phyloP scores from a whole-genome alignment of 1,139 yeast genomes.

The Suhomyces maxii region DNA sequence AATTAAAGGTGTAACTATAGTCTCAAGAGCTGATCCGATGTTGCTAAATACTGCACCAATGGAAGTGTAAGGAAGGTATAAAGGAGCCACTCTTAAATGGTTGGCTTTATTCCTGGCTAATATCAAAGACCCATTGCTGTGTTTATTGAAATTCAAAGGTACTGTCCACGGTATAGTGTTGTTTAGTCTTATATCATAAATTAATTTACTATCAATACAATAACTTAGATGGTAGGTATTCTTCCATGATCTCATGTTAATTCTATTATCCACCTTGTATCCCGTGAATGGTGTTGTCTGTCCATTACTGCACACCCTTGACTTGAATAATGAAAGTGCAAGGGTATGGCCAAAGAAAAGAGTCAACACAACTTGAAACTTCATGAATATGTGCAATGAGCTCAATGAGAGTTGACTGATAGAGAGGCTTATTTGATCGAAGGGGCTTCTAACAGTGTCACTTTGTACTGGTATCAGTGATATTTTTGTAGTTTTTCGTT shows the following conservation, averaged over 20 bases:
- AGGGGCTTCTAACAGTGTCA: too few species aligned
- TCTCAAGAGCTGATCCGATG: background rate
- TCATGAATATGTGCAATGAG: too few species aligned
- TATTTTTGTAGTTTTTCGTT: too few species aligned
- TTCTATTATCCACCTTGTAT: conserved; percentile 32
- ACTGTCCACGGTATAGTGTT: conserved; percentile 15
- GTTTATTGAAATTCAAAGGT: background rate
- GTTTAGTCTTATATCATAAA: conserved; percentile 21
- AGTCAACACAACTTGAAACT: too few species aligned
- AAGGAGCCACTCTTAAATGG: conserved; percentile 24
- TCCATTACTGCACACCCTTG: conserved; percentile 10
- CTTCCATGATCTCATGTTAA: conserved; percentile 14
- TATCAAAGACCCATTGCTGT: conserved; percentile 2
- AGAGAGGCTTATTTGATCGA: too few species aligned
- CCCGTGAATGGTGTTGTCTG: conserved; percentile 29
- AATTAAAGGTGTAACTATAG: conserved; percentile 24
- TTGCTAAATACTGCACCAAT: conserved; percentile 25
- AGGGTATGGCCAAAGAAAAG: too few species aligned
- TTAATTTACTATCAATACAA: conserved; percentile 32
- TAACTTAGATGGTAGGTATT: conserved; percentile 27
- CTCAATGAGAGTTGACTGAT: too few species aligned
- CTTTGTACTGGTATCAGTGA: background rate
- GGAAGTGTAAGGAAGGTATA: conserved; percentile 27
- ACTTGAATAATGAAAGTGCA: background rate
- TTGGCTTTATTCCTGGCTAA: conserved; percentile 28